A percentile compares a stretch with the other conserved stretches of the same genome.
phyloP scores from a whole-genome alignment of 1,284 basidiomycete species.

The Mycena citricolor region DNA sequence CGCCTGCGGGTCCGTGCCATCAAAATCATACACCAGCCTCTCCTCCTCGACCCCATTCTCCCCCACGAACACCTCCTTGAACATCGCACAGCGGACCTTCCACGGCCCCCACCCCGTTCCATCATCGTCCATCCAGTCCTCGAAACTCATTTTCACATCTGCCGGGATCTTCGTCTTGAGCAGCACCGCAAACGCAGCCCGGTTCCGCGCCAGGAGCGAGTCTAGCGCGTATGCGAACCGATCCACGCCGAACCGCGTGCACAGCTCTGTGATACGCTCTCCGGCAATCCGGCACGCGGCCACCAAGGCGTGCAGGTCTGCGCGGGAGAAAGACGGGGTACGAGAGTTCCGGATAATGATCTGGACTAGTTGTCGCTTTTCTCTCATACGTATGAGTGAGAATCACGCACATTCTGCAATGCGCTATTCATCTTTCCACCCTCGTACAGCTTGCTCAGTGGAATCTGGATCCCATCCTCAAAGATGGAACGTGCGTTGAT shows the following conservation, averaged over 20 bases:
- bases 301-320: constrained; percentile 31
- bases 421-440: constrained; percentile 28
- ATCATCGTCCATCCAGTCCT: constrained; percentile 24
- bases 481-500: constrained; percentile 23
- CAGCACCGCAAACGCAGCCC: constrained; percentile 20
- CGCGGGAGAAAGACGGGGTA: constrained; percentile 31
- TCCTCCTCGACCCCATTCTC: constrained; percentile 20
- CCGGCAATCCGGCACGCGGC: constrained; percentile 30
- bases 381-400: too few species aligned
- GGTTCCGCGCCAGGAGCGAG: constrained; percentile 19
- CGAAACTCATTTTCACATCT: constrained; percentile 16
- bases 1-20: constrained; percentile 24
- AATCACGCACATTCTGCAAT: constrained; percentile 13
- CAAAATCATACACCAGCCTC: constrained; percentile 21
- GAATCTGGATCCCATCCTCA: constrained; percentile 34
- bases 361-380: constrained; percentile 24
- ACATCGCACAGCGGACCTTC: constrained; percentile 22
- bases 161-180: constrained; percentile 20
- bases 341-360: constrained; percentile 32
- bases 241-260: constrained; percentile 28
- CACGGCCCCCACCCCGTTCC: constrained; percentile 22
- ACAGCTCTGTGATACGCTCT: constrained; percentile 30
- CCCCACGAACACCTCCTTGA: constrained; percentile 20
- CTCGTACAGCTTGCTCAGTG: constrained; percentile 32
- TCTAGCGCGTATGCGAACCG: constrained; percentile 23